Conservation (phyloP, 805 yeast species). For the Isabelozyma pseudorhagii region DNA sequence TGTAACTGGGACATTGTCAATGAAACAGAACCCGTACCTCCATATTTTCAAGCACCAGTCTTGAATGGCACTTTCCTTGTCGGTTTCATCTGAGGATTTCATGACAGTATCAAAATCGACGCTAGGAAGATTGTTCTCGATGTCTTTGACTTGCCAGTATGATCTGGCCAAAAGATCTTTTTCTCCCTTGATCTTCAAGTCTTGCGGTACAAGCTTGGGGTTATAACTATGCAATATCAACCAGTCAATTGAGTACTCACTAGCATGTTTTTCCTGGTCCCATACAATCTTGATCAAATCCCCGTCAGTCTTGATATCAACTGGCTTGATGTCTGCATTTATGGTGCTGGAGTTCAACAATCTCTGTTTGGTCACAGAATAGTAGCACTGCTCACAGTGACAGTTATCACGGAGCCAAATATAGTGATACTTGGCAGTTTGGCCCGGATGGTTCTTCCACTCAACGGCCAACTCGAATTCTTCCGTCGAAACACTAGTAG, state of each 20-base stretch:
- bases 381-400: conserved; percentile 54
- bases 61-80: conserved; percentile 41
- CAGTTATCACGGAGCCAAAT: conserved; percentile 69
- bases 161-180: conserved; percentile 24
- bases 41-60: conserved; percentile 56
- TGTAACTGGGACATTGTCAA: conserved; percentile 57
- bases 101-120: conserved; percentile 50
- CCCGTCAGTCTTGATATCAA: conserved; percentile 6
- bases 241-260: conserved; percentile 40
- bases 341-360: conserved; percentile 51
- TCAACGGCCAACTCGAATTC: conserved; percentile 2
- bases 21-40: conserved; percentile 59
- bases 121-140: conserved; percentile 40
- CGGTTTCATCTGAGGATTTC: conserved; percentile 22
- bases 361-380: conserved; percentile 55
- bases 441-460: neutral
- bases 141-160: conserved; percentile 45
- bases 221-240: conserved; percentile 49
- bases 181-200: conserved; percentile 24
- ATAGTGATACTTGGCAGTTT: conserved; percentile 30
- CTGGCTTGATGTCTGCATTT: conserved; percentile 25
- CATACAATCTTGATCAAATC: conserved; percentile 25
- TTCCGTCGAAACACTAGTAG: neutral
- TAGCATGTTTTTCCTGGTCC: conserved; percentile 38
- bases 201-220: conserved; percentile 40